These are phyloP conservation scores for Termitomyces sp. DNA, from an alignment of 1,284 basidiomycete genomes.

Conservation along the genomic window DNA sequence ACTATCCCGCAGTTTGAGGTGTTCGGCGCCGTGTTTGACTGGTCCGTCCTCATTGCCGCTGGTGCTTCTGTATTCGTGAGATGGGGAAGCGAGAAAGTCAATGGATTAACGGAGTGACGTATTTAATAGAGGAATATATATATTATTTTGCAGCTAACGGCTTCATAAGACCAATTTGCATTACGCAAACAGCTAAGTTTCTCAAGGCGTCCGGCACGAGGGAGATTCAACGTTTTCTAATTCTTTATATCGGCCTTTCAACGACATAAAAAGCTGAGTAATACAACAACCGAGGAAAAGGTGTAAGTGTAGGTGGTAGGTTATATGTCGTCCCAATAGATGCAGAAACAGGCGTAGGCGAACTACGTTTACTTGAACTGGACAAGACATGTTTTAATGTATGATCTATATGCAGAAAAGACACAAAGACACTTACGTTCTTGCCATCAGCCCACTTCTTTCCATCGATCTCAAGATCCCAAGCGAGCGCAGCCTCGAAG, in stretches of 20 bases:
- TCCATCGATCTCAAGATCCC: slow-evolving; percentile 83
- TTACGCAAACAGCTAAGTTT: neutral
- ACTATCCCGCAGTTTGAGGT: slow-evolving; percentile 69
- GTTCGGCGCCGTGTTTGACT: slow-evolving; percentile 71
- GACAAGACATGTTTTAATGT: neutral
- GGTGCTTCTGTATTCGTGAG: slow-evolving; percentile 37
- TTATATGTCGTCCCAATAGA: neutral
- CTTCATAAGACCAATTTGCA: neutral
- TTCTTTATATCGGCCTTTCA: slow-evolving; percentile 3
- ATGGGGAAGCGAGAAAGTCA: slow-evolving; percentile 43
- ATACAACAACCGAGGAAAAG: slow-evolving; percentile 4
- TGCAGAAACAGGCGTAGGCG: neutral
- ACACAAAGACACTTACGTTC: slow-evolving; percentile 51
- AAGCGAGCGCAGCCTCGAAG: slow-evolving; percentile 87
- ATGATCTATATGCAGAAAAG: neutral
- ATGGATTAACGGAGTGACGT: slow-evolving; percentile 20
- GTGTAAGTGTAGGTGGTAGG: slow-evolving; percentile 1
- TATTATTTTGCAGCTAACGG: too few relatives aligned
- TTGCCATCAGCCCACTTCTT: slow-evolving; percentile 87
- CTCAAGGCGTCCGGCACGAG: neutral
- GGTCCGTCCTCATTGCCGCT: slow-evolving; percentile 58
- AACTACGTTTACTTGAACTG: slow-evolving; percentile 27
- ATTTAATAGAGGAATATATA: neutral
- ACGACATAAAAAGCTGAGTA: slow-evolving; percentile 3
- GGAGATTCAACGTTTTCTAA: neutral